A percentile compares a stretch with the other conserved stretches of the same genome.
Conservation (phyloP, 2,329 filamentous ascomycete species). For the Aspergillus viridinutans region DNA sequence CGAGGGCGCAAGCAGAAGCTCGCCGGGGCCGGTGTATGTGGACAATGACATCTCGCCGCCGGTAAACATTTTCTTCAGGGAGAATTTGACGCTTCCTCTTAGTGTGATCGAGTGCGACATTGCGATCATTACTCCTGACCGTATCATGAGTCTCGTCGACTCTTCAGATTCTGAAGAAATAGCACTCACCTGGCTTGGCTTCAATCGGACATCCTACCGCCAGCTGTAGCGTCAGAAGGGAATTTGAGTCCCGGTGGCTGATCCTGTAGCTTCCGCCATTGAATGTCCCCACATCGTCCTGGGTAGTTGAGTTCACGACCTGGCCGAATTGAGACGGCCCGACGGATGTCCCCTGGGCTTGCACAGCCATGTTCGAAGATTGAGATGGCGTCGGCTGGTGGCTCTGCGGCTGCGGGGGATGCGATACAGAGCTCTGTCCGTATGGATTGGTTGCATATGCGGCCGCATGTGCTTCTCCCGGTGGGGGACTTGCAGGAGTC, state of each 20-base stretch:
- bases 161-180: neutral
- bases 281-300: conserved; percentile 91
- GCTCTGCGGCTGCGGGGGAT: conserved; percentile 9
- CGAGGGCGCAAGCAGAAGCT: conserved; percentile 76
- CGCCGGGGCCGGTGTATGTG: conserved; percentile 82
- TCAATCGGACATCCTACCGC: conserved; percentile 81
- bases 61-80: conserved; percentile 82
- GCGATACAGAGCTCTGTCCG: neutral
- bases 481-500: conserved; percentile 14
- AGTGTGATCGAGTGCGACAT: conserved; percentile 88
- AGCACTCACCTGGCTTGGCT: conserved; percentile 66
- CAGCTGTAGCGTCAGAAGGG: conserved; percentile 80
- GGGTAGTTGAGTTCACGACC: conserved; percentile 58
- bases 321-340: conserved; percentile 48
- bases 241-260: conserved; percentile 87
- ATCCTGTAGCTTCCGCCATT: conserved; percentile 94
- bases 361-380: conserved; percentile 9
- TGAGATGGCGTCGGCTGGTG: conserved; percentile 2
- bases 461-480: conserved; percentile 8
- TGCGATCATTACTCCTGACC: conserved; percentile 76
- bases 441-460: conserved; percentile 2
- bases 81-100: conserved; percentile 78
- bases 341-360: conserved; percentile 30
- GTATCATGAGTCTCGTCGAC: neutral
- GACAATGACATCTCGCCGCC: conserved; percentile 76